Evolutionary conservation across 441 rosid species (phyloP).

Genomic region (Populus hybrid): DNA sequence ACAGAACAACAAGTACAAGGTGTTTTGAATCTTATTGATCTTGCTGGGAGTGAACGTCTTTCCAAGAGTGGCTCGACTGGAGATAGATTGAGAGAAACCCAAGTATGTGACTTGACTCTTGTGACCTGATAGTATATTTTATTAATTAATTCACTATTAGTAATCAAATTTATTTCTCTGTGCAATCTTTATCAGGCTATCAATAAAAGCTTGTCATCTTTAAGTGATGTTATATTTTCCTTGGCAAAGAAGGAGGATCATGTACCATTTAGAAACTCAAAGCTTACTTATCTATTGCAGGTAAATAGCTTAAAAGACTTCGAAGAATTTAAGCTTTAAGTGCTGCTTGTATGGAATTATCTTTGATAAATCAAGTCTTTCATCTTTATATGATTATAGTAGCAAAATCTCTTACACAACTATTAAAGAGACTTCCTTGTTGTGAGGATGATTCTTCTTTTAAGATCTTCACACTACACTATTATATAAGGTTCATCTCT

Average conservation of each 20-base stretch:
- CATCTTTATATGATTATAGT: not conserved
- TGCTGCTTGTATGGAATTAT: not conserved
- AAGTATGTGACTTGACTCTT: conserved; percentile 16
- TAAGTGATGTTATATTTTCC: conserved; percentile 91
- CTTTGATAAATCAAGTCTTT: not conserved
- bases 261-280: conserved; percentile 94
- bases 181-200: conserved; percentile 55
- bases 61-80: conserved; percentile 97
- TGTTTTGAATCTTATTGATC: conserved; percentile 83
- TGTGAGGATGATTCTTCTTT: not conserved
- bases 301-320: conserved; percentile 28
- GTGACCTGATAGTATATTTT: conserved; percentile 4
- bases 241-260: conserved; percentile 96
- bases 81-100: conserved; percentile 84
- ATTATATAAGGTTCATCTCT: not conserved
- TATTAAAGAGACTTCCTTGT: not conserved
- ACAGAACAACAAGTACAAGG: conserved; percentile 97
- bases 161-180: not conserved
- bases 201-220: conserved; percentile 83
- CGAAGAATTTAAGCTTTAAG: not conserved
- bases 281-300: conserved; percentile 95
- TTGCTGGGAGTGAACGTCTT: conserved; percentile 96
- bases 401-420: not conserved
- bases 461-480: not conserved
- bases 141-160: not conserved